A percentile compares a stretch with the other conserved stretches of the same genome.
Evolutionary conservation across 805 yeast genomes (phyloP).

Genomic region (Kodamaea neixiangensis): DNA sequence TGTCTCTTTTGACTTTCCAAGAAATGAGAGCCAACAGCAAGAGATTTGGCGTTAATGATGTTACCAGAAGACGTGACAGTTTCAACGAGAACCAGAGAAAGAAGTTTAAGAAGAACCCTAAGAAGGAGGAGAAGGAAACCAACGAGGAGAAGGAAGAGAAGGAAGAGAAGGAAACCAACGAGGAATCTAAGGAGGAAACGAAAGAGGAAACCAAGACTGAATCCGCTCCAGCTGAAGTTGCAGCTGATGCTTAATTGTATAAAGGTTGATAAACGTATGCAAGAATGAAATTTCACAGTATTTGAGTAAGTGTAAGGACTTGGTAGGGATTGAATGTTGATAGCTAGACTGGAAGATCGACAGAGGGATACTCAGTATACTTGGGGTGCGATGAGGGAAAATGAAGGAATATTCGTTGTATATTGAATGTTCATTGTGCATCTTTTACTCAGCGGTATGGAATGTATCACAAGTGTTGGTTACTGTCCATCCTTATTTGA

Average conservation of each 20-base stretch:
- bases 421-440: too few species aligned
- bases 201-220: constrained; percentile 9
- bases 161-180: constrained; percentile 7
- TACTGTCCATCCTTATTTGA: too few species aligned
- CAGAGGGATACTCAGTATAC: too few species aligned
- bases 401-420: too few species aligned
- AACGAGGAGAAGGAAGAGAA: constrained; percentile 12
- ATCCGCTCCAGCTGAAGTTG: background rate
- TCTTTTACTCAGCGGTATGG: too few species aligned
- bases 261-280: background rate
- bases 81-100: constrained; percentile 40
- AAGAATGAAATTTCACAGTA: background rate
- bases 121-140: constrained; percentile 15
- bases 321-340: too few species aligned
- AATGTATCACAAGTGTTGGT: too few species aligned
- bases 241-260: background rate
- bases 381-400: too few species aligned
- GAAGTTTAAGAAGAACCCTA: constrained; percentile 22
- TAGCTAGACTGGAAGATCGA: too few species aligned
- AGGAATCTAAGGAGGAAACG: constrained; percentile 11
- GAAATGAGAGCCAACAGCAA: constrained; percentile 48
- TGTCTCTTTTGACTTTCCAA: constrained; percentile 48
- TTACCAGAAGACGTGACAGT: constrained; percentile 47
- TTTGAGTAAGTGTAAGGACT: too few species aligned
- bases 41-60: constrained; percentile 49